phyloP scores from a whole-genome alignment of 345 rosid species.

The Rubroshorea leprosula region DNA sequence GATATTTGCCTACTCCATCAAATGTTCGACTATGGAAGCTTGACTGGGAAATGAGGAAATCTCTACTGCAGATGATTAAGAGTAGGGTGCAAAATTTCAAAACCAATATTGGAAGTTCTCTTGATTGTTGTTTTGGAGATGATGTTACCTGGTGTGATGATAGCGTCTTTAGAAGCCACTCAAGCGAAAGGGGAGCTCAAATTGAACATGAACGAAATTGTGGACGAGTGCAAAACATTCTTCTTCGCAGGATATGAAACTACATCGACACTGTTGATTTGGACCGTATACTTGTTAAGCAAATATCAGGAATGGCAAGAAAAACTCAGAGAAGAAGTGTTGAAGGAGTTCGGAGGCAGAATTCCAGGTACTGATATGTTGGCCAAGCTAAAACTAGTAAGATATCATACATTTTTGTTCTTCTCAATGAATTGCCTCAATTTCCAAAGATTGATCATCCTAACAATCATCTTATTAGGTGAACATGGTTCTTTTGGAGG shows the following conservation, averaged over 20 bases:
- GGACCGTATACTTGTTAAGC: conserved; percentile 51
- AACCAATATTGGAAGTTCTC: background rate
- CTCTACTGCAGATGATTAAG: conserved; percentile 22
- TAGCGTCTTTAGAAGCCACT: conserved; percentile 18
- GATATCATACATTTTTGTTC: background rate
- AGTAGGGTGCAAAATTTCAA: conserved; percentile 14
- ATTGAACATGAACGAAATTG: conserved; percentile 35
- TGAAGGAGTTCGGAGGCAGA: conserved; percentile 33
- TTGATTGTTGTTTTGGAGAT: conserved; percentile 21
- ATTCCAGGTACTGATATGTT: conserved; percentile 38
- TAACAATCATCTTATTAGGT: conserved; percentile 24
- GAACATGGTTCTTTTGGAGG: conserved; percentile 55
- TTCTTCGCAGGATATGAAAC: conserved; percentile 51
- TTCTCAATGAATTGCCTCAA: background rate
- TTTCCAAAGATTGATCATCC: background rate
- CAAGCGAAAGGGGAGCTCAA: conserved; percentile 10
- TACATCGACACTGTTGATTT: conserved; percentile 40
- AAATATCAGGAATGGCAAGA: conserved; percentile 51
- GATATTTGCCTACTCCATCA: conserved; percentile 39
- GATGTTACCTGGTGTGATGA: conserved; percentile 39
- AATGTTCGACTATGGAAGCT: conserved; percentile 42
- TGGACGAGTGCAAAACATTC: conserved; percentile 58
- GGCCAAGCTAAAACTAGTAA: conserved; percentile 43
- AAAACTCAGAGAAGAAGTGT: conserved; percentile 47
- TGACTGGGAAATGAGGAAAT: conserved; percentile 23